Conservation (phyloP, 345 rosid species). For the Reutealis trisperma region DNA sequence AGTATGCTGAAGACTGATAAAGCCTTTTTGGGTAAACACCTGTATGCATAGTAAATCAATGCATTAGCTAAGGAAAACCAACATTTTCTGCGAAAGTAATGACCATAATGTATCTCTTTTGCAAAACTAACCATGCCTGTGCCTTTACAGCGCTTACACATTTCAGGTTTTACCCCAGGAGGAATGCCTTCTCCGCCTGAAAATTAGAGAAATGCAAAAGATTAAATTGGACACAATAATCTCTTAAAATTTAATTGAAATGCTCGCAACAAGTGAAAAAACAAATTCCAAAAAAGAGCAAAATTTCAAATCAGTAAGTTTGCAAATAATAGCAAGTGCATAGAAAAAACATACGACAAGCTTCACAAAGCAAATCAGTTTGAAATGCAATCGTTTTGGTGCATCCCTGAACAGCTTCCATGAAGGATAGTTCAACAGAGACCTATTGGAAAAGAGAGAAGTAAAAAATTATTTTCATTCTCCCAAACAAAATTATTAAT, state of each 20-base stretch:
- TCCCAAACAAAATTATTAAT: slow-evolving; percentile 15
- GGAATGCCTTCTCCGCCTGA: slow-evolving; percentile 97
- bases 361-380: slow-evolving; percentile 79
- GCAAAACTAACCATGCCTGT: slow-evolving; percentile 73
- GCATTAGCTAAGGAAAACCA: background rate
- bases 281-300: background rate
- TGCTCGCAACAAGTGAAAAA: background rate
- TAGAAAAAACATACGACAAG: slow-evolving; percentile 67
- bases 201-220: slow-evolving; percentile 14
- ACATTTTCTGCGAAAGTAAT: background rate
- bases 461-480: slow-evolving; percentile 4
- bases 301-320: background rate
- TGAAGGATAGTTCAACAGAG: slow-evolving; percentile 84
- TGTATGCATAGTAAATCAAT: slow-evolving; percentile 30
- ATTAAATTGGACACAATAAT: background rate
- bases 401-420: slow-evolving; percentile 99
- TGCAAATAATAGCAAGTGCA: slow-evolving; percentile 2
- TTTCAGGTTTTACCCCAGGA: slow-evolving; percentile 93
- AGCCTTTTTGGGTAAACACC: slow-evolving; percentile 61
- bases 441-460: slow-evolving; percentile 45
- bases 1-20: slow-evolving; percentile 67
- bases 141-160: slow-evolving; percentile 83
- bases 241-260: background rate
- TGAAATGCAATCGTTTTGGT: slow-evolving; percentile 75
- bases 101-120: background rate